phyloP scores from a whole-genome alignment of 208 protist species.

The Cochliopodium minus region DNA sequence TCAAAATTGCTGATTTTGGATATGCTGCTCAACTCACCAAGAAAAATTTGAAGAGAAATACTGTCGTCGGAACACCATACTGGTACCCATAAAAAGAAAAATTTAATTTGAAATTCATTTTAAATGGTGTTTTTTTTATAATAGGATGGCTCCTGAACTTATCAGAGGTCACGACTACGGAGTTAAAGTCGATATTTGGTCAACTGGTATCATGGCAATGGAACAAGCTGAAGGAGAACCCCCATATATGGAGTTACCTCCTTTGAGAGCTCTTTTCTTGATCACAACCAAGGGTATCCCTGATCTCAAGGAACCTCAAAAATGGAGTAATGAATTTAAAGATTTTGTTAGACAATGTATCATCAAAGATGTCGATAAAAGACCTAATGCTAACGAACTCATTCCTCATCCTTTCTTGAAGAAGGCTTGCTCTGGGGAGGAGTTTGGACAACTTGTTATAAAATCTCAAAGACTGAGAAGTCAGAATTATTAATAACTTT shows the following conservation, averaged over 20 bases:
- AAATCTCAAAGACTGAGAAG: no score
- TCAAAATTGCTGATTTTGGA: slow-evolving; percentile 35
- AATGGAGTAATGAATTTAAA: slow-evolving; percentile 8
- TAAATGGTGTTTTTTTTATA: no score
- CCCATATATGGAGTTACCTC: slow-evolving; percentile 19
- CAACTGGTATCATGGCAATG: slow-evolving; percentile 26
- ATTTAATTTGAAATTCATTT: no score
- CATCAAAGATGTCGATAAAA: slow-evolving; percentile 17
- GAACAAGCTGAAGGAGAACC: slow-evolving; percentile 24
- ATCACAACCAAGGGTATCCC: slow-evolving; percentile 20
- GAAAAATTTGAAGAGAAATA: slow-evolving; percentile 18
- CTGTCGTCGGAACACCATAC: slow-evolving; percentile 46
- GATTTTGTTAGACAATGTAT: slow-evolving; percentile 21
- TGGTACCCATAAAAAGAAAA: no score
- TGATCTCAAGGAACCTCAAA: slow-evolving; percentile 8
- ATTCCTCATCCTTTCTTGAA: slow-evolving; percentile 21
- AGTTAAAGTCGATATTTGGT: slow-evolving; percentile 32
- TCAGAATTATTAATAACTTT: no score
- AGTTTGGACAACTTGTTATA: no score
- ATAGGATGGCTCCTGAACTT: no score
- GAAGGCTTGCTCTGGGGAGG: slow-evolving; percentile 7
- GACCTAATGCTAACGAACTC: slow-evolving; percentile 16
- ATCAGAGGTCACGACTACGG: no score
- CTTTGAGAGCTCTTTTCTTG: slow-evolving; percentile 11
- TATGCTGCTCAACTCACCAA: slow-evolving; percentile 24